Evolutionary conservation across 306 rosid species (phyloP).

Genomic region (Fagus crenata): DNA sequence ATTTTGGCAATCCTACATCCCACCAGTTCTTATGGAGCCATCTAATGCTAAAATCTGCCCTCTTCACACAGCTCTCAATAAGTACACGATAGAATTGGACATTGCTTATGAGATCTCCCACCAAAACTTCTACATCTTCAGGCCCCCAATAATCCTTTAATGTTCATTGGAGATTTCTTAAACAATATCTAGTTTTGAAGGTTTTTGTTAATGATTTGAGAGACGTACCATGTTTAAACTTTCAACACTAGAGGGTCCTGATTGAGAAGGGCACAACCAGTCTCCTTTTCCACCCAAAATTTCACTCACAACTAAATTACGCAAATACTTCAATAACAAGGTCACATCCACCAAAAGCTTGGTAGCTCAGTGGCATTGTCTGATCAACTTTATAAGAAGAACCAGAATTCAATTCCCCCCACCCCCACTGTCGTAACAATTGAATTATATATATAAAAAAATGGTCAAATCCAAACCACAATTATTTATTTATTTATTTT

Average conservation of each 20-base stretch:
- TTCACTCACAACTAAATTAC: background rate
- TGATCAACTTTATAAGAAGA: too few relatives aligned
- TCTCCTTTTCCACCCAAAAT: background rate
- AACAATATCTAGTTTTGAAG: background rate
- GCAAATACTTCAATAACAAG: background rate
- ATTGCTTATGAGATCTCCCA: background rate
- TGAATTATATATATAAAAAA: too few relatives aligned
- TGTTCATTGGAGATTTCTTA: background rate
- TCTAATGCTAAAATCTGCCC: background rate
- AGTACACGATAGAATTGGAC: background rate
- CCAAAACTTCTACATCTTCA: background rate
- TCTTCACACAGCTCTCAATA: background rate
- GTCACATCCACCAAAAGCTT: background rate
- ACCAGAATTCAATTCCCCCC: too few relatives aligned
- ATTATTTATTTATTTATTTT: background rate
- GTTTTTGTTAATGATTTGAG: background rate
- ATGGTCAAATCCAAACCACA: background rate
- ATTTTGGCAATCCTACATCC: constrained; percentile 1
- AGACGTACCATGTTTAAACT: background rate
- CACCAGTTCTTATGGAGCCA: background rate
- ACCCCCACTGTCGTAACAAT: too few relatives aligned
- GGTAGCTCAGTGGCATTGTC: too few relatives aligned
- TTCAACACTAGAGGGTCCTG: background rate
- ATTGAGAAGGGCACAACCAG: background rate
- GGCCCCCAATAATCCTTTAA: background rate